Evolutionary conservation across 2,329 filamentous ascomycete genomes (phyloP).

Genomic region (Dactylellina leptospora): DNA sequence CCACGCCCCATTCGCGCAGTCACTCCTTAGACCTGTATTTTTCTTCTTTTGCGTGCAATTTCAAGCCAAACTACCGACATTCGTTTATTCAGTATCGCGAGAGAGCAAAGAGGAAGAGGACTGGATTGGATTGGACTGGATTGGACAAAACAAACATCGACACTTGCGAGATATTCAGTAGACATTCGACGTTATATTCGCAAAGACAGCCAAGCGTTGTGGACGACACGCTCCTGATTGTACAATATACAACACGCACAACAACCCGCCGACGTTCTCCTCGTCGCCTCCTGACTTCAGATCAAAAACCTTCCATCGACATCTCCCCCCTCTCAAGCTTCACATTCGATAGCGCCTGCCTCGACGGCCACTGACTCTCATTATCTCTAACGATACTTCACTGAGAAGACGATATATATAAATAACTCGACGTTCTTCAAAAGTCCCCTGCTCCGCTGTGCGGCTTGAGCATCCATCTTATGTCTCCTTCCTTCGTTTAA

Average conservation of each 20-base stretch:
- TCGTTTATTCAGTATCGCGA: constrained; percentile 22
- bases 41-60: constrained; percentile 32
- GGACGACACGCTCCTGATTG: constrained; percentile 30
- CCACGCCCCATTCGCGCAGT: constrained; percentile 44
- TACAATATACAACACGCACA: constrained; percentile 41
- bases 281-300: constrained; percentile 2
- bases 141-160: neutral
- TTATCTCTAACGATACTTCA: neutral
- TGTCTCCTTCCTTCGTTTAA: constrained; percentile 47
- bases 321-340: constrained; percentile 3
- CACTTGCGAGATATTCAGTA: neutral
- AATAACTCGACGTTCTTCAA: constrained; percentile 12
- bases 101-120: neutral
- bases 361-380: constrained; percentile 29
- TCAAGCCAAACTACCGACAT: constrained; percentile 38
- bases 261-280: constrained; percentile 21
- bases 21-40: constrained; percentile 46
- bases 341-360: constrained; percentile 28
- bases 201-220: constrained; percentile 18
- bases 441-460: constrained; percentile 31
- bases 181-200: constrained; percentile 2
- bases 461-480: constrained; percentile 28
- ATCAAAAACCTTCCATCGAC: neutral
- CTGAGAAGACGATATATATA: constrained; percentile 3
- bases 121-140: neutral